Evolutionary conservation across 305 asterid genomes (phyloP), one percentile per base, ranked within the genome.

Genomic region (Fraxinus paxiana): DNA sequence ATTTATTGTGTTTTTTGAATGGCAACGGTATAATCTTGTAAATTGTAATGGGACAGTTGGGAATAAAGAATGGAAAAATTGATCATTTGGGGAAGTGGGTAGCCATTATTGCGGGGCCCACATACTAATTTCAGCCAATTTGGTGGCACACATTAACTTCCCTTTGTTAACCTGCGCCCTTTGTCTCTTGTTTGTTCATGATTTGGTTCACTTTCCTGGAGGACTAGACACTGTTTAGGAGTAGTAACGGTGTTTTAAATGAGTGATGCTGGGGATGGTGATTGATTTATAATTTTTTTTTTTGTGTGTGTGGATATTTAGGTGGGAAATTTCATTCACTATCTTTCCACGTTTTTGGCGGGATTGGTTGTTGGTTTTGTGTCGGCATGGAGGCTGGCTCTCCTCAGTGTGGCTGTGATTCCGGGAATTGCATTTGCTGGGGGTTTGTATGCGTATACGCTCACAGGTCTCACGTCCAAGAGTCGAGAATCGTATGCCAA

Each of bases 301-400:
- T 35, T 63, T 37, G 41, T 76, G 61, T 85, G 69, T 6, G 12
- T 82, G 81, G 77, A 51, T 46, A 77, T 83, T 33, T 86, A 96
- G 99, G 98, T 96, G 84, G 99, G 99, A 33, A 94, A 96, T 82
- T 96, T 96, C 90, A 93, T 96, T 48, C 99, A 96, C 84, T 96
- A 96, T 87, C 97, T 94, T 8, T 96, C 99, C 15, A 96, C 99
- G 0, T 96, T 96, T 81, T 82, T 94, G 97, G 98, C 99, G 59
- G 99, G 99, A 43, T 87, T 96, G 89, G 99, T 93, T 89, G 99
- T 96, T 70, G 99, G 99, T 84, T 96, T 96, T 80, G 98, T 96
- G 82, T 90, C 98, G 20, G 98, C 98, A 46, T 96, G 99, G 99
- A 86, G 86, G 92, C 90, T 96, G 34, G 99, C 99, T 22, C 88